A percentile compares a stretch with the other conserved stretches of the same genome.
phyloP scores from a whole-genome alignment of 2,329 filamentous ascomycete species.

The Cladophialophora psammophila region DNA sequence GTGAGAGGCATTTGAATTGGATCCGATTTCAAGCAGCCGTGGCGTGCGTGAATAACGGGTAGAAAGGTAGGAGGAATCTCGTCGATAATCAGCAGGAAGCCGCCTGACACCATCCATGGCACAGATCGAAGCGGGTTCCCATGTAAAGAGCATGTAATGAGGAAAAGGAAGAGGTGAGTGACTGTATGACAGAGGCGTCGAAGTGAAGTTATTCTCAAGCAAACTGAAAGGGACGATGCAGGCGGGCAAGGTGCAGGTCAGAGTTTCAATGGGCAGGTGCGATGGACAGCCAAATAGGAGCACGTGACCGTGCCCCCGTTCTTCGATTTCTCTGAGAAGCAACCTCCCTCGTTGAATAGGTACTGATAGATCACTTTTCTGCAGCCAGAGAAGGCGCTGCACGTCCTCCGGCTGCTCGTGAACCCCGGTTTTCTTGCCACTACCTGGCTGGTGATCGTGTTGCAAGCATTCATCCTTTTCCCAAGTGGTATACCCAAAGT shows the following conservation, averaged over 20 bases:
- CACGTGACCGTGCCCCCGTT: conserved; percentile 19
- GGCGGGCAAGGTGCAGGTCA: conserved; percentile 22
- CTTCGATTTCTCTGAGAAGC: neutral
- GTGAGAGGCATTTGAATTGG: conserved; percentile 1
- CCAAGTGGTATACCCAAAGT: conserved; percentile 24
- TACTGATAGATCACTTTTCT: neutral
- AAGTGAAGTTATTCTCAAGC: conserved; percentile 24
- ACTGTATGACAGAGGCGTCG: conserved; percentile 19
- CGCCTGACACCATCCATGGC: conserved; percentile 27
- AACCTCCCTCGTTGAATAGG: neutral
- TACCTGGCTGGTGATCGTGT: conserved; percentile 7
- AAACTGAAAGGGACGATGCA: conserved; percentile 23
- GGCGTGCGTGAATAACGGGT: conserved; percentile 13
- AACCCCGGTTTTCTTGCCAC: neutral
- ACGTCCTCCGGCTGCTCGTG: neutral
- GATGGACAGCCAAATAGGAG: conserved; percentile 1
- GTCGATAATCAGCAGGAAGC: conserved; percentile 14
- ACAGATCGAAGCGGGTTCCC: neutral
- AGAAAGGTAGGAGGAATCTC: conserved; percentile 7
- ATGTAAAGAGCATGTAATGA: conserved; percentile 15
- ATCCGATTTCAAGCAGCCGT: neutral
- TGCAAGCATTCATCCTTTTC: conserved; percentile 5
- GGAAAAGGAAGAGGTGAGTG: neutral
- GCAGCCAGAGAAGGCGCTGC: neutral
- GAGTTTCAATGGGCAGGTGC: conserved; percentile 14